Evolutionary conservation across 2,329 filamentous ascomycete genomes (phyloP).

Genomic region (Epicoccum nigrum): DNA sequence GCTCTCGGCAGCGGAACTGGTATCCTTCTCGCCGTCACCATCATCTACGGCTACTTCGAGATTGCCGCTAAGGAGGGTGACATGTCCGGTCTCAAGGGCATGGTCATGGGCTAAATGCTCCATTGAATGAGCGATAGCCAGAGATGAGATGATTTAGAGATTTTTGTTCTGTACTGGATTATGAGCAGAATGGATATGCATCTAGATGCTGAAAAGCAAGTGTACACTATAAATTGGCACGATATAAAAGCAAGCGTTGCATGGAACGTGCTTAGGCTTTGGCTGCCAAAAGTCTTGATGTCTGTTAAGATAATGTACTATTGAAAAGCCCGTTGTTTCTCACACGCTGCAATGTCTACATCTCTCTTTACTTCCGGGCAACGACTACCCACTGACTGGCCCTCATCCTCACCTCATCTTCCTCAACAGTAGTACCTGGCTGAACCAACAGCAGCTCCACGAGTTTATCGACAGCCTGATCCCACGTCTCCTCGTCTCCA

Average conservation of each 20-base stretch:
- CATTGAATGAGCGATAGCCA: not conserved
- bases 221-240: constrained; percentile 22
- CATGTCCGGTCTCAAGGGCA: constrained; percentile 76
- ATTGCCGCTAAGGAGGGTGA: constrained; percentile 99
- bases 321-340: constrained; percentile 6
- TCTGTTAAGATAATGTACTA: constrained; percentile 19
- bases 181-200: constrained; percentile 11
- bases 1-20: constrained; percentile 95
- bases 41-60: constrained; percentile 99
- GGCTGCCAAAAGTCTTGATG: constrained; percentile 16
- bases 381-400: constrained; percentile 40
- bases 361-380: constrained; percentile 25
- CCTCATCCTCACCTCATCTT: constrained; percentile 33
- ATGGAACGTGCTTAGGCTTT: constrained; percentile 9
- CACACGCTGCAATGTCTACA: not conserved
- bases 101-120: constrained; percentile 60
- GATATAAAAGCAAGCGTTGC: constrained; percentile 16
- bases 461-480: constrained; percentile 35
- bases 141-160: constrained; percentile 1
- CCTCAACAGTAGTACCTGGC: constrained; percentile 28
- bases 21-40: constrained; percentile 98
- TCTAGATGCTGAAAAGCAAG: constrained; percentile 18
- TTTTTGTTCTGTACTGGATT: constrained; percentile 17
- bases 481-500: constrained; percentile 37
- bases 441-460: constrained; percentile 24